phyloP scores from a whole-genome alignment of 1,284 basidiomycete species.

The Ustilago loliicola region DNA sequence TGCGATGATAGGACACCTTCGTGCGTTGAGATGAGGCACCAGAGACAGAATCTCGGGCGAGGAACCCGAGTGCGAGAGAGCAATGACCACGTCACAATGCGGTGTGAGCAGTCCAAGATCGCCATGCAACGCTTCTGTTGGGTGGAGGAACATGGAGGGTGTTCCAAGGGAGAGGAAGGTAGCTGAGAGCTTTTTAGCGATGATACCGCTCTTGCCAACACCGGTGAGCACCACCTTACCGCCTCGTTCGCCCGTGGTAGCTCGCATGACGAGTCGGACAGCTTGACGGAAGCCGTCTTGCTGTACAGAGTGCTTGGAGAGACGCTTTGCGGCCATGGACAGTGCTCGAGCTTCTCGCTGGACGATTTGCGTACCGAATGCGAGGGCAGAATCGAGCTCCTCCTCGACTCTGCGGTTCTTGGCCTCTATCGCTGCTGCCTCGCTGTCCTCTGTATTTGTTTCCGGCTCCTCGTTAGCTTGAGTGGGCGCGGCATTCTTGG shows the following conservation, averaged over 20 bases:
- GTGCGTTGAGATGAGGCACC: slow-evolving; percentile 66
- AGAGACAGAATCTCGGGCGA: slow-evolving; percentile 70
- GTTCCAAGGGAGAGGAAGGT: slow-evolving; percentile 68
- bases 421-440: slow-evolving; percentile 38
- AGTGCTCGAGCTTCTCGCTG: slow-evolving; percentile 53
- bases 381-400: slow-evolving; percentile 46
- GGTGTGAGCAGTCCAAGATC: slow-evolving; percentile 70
- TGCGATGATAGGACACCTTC: slow-evolving; percentile 68
- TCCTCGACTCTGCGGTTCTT: slow-evolving; percentile 40
- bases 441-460: slow-evolving; percentile 28
- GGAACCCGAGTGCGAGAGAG: slow-evolving; percentile 71
- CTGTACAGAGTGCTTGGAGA: slow-evolving; percentile 40
- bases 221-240: slow-evolving; percentile 71
- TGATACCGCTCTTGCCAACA: slow-evolving; percentile 71
- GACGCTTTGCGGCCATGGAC: slow-evolving; percentile 44
- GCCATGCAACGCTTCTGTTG: slow-evolving; percentile 71
- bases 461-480: slow-evolving; percentile 19
- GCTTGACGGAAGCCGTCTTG: slow-evolving; percentile 53
- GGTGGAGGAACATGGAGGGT: slow-evolving; percentile 70
- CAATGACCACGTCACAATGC: slow-evolving; percentile 69
- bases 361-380: slow-evolving; percentile 43
- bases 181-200: slow-evolving; percentile 64
- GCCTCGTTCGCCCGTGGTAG: slow-evolving; percentile 50
- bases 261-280: slow-evolving; percentile 50
- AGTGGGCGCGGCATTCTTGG: background rate